phyloP scores from a whole-genome alignment of 306 rosid genomes.

The Medicago ruthenica region DNA sequence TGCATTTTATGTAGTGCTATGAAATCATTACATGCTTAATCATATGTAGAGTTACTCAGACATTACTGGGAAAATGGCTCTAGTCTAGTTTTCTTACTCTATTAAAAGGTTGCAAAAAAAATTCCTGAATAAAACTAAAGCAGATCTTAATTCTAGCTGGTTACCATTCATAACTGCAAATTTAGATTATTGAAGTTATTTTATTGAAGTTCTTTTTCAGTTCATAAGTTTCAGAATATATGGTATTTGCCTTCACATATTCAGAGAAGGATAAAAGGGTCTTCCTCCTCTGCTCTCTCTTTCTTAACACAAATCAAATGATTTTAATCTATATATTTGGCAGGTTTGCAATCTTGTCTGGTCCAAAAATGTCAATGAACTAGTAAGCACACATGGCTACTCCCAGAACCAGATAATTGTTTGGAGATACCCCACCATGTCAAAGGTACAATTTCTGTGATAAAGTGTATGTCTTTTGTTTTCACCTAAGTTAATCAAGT shows the following conservation, averaged over 20 bases:
- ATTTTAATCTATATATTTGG: constrained; percentile 40
- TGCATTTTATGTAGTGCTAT: too few species aligned
- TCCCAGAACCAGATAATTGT: constrained; percentile 98
- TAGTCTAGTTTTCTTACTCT: too few species aligned
- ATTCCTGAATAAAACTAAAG: too few species aligned
- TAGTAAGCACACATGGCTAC: constrained; percentile 97
- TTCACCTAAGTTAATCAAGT: constrained; percentile 10
- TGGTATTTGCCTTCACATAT: constrained; percentile 36
- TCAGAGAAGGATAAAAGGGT: neutral
- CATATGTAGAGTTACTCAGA: too few species aligned
- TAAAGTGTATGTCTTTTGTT: constrained; percentile 9
- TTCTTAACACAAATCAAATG: constrained; percentile 31
- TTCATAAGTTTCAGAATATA: constrained; percentile 13
- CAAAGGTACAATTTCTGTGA: constrained; percentile 67
- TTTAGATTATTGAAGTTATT: constrained; percentile 19
- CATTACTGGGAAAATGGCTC: too few species aligned
- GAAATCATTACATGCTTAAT: too few species aligned
- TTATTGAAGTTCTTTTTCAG: constrained; percentile 27
- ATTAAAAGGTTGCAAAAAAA: too few species aligned
- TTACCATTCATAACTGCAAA: constrained; percentile 24
- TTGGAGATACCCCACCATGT: constrained; percentile 98
- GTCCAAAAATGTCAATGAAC: constrained; percentile 98
- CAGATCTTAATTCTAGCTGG: neutral
- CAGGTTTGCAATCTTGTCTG: constrained; percentile 99
- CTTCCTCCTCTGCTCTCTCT: neutral